Conservation (phyloP, 169 alveolate species). For the Besnoitia besnoiti region DNA sequence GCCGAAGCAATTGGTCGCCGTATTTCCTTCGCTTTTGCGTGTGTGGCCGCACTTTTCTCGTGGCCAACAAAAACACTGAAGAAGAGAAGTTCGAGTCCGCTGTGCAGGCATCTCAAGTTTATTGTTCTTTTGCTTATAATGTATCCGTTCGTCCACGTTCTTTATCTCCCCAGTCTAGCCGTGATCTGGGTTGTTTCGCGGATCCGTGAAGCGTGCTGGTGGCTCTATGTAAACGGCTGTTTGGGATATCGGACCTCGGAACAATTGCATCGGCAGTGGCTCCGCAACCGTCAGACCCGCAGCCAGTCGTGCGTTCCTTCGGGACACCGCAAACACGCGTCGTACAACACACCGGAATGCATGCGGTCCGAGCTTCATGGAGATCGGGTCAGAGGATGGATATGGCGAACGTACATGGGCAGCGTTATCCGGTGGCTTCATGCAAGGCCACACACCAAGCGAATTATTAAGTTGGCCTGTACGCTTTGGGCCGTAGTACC, state of each 20-base stretch:
- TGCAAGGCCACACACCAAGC: neutral
- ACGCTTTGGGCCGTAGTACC: neutral
- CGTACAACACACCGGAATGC: neutral
- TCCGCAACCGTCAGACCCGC: neutral
- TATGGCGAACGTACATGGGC: neutral
- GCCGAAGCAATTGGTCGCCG: neutral
- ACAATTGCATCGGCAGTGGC: slow-evolving; percentile 1
- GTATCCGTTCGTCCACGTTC: slow-evolving; percentile 33
- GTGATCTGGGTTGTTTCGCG: slow-evolving; percentile 2
- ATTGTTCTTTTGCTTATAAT: neutral
- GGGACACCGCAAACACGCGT: neutral
- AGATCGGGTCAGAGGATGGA: neutral
- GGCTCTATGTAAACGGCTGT: slow-evolving; percentile 13
- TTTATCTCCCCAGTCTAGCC: slow-evolving; percentile 6
- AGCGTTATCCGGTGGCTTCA: neutral
- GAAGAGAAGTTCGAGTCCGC: neutral
- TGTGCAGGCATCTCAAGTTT: neutral
- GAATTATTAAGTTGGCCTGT: neutral
- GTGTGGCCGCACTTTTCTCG: neutral
- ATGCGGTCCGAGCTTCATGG: neutral
- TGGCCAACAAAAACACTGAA: neutral
- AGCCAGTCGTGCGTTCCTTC: neutral
- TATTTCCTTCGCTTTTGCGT: neutral
- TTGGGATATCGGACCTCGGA: slow-evolving; percentile 16
- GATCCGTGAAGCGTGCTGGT: slow-evolving; percentile 32